phyloP scores from a whole-genome alignment of 129 eudicot genomes.

The Lactuca sativa region DNA sequence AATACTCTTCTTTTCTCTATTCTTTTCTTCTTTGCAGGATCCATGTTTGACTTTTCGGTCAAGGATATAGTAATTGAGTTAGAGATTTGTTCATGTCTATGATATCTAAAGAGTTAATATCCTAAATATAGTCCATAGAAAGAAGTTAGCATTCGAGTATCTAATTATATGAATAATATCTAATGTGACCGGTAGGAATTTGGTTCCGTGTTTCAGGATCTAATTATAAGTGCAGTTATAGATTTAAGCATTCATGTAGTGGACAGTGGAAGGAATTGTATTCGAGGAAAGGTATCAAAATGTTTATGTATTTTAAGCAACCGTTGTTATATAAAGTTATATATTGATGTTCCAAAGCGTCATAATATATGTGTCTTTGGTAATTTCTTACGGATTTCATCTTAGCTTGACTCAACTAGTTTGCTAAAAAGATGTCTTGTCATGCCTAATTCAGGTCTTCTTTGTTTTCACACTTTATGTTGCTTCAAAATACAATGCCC shows the following conservation, averaged over 20 bases:
- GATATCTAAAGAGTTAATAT: too few relatives aligned
- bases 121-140: background rate
- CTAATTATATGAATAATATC: background rate
- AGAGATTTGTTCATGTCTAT: too few relatives aligned
- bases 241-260: slow-evolving; percentile 63
- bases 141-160: background rate
- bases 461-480: slow-evolving; percentile 70
- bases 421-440: too few relatives aligned
- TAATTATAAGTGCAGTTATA: slow-evolving; percentile 54
- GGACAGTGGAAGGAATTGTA: slow-evolving; percentile 61
- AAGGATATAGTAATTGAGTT: background rate
- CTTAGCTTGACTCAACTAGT: too few relatives aligned
- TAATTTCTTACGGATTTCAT: background rate
- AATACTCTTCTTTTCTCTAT: too few relatives aligned
- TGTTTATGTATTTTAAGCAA: background rate
- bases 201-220: slow-evolving; percentile 45
- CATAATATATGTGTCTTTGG: background rate
- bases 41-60: too few relatives aligned
- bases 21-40: too few relatives aligned
- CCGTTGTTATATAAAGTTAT: background rate
- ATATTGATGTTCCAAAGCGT: slow-evolving; percentile 1
- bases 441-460: slow-evolving; percentile 46
- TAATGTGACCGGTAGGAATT: background rate
- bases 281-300: slow-evolving; percentile 61
- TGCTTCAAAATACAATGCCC: slow-evolving; percentile 53